These are phyloP conservation scores for Eucommia ulmoides DNA, from an alignment of 257 asterid species.

Conservation along the genomic window DNA sequence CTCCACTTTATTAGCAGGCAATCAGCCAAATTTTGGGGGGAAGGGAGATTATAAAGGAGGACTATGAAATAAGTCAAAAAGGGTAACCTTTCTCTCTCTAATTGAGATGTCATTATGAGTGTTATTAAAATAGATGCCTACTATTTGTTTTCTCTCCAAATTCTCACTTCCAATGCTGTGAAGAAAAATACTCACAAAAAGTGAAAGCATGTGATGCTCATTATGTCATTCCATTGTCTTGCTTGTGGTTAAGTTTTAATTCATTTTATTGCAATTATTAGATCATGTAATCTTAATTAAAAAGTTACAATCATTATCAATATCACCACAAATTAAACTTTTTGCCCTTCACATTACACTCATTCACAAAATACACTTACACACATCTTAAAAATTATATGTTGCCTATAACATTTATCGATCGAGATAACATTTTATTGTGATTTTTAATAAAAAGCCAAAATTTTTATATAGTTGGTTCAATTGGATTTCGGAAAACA, in stretches of 20 bases:
- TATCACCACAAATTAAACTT: too few relatives aligned
- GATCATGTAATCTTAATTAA: conserved; percentile 7
- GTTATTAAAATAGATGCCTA: conserved; percentile 25
- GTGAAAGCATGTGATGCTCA: conserved; percentile 49
- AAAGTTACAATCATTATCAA: too few relatives aligned
- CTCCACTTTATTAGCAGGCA: neutral
- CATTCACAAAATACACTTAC: too few relatives aligned
- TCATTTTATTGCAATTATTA: conserved; percentile 3
- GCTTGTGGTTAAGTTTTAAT: conserved; percentile 34
- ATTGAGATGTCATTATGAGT: conserved; percentile 28
- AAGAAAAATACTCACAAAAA: conserved; percentile 5
- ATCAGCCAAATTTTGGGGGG: conserved; percentile 29
- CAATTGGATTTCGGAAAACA: too few relatives aligned
- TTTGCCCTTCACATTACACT: too few relatives aligned
- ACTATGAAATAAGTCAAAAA: conserved; percentile 26
- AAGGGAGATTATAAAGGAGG: conserved; percentile 6
- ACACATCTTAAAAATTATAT: too few relatives aligned
- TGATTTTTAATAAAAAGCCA: too few relatives aligned
- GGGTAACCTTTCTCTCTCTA: conserved; percentile 12
- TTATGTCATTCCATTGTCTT: conserved; percentile 53
- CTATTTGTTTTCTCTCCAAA: conserved; percentile 11
- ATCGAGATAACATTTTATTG: too few relatives aligned
- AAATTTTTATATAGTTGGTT: too few relatives aligned
- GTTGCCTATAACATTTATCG: too few relatives aligned
- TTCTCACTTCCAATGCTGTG: conserved; percentile 22